Evolutionary conservation across 768 basidiomycete genomes (phyloP), one percentile per base, ranked within the genome.

Genomic region (Panaeolus papilionaceus): DNA sequence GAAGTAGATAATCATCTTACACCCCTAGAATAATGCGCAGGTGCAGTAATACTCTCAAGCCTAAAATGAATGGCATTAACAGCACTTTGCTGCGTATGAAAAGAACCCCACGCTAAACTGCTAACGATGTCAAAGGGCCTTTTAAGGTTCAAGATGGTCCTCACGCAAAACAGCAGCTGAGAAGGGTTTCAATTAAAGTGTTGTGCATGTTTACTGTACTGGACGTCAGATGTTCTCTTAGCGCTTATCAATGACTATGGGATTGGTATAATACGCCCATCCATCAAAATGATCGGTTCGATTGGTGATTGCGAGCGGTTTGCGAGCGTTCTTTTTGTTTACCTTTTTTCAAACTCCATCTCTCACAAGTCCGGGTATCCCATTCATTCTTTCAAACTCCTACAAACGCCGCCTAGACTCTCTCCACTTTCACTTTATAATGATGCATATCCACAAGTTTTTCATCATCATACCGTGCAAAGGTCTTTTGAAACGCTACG

Each of bases 51-150:
- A 33, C 5, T 33, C 14, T 44, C 16, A 16, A 51, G 47, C 47
- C n/a, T 58, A 58, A 37, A 58, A 58, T 33, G 54, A 28, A 58
- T 33, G 26, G 54, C 33, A 58, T 28, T 49, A 58, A 33, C 54
- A 28, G 54, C 54, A 58, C 54, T 33, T 58, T 58, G 54, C 54
- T 58, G 54, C 54, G 54, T 16, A 58, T 8, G 9, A 58, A 58
- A 58, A 58, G 54, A 58, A 58, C 54, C 54, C 54, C 54, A 58
- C 54, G 37, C 54, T 58, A 58, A 58, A 58, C 54, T 58, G 54
- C 54, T 58, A 58, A 58, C 54, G 54, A 33, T 37, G 54, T 58
- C 54, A 58, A 51, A 51, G 44, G 18, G 18, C 3, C 14, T 28
- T 58, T 28, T 33, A 28, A 58, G 33, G 54, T 58, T 58, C 54